phyloP scores from a whole-genome alignment of 1,284 basidiomycete genomes.

The Heterobasidion parviporum region DNA sequence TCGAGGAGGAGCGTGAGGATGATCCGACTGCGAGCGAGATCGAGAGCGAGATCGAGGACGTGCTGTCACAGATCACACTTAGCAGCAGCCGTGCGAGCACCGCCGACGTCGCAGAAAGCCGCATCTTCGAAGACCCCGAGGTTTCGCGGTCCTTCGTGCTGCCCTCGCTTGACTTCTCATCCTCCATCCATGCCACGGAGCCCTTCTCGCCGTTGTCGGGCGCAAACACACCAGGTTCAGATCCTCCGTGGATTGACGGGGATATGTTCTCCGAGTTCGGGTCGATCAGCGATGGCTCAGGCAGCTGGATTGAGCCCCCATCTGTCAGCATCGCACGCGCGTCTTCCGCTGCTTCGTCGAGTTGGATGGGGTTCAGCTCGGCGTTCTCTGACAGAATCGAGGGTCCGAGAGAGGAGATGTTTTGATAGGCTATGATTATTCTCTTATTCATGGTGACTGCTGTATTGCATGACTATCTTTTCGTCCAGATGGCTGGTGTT shows the following conservation, averaged over 20 bases:
- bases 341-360: constrained; percentile 7
- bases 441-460: not conserved
- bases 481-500: not conserved
- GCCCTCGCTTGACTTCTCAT: constrained; percentile 63
- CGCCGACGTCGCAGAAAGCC: constrained; percentile 14
- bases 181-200: constrained; percentile 18
- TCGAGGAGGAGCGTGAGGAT: constrained; percentile 47
- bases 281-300: constrained; percentile 3
- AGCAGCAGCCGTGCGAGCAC: constrained; percentile 8
- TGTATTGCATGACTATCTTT: not conserved
- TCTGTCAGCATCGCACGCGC: constrained; percentile 1
- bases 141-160: constrained; percentile 51
- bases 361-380: constrained; percentile 27
- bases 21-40: constrained; percentile 20
- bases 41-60: constrained; percentile 21
- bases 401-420: constrained; percentile 16
- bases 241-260: constrained; percentile 5
- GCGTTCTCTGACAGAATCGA: constrained; percentile 23
- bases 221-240: constrained; percentile 7
- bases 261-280: constrained; percentile 15
- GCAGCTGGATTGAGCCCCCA: constrained; percentile 13
- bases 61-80: constrained; percentile 18
- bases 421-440: constrained; percentile 8
- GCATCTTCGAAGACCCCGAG: constrained; percentile 29
- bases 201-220: constrained; percentile 15